These are phyloP conservation scores for Reticulascus tulasneorum DNA, from an alignment of 2,329 filamentous ascomycete species.

Conservation along the genomic window DNA sequence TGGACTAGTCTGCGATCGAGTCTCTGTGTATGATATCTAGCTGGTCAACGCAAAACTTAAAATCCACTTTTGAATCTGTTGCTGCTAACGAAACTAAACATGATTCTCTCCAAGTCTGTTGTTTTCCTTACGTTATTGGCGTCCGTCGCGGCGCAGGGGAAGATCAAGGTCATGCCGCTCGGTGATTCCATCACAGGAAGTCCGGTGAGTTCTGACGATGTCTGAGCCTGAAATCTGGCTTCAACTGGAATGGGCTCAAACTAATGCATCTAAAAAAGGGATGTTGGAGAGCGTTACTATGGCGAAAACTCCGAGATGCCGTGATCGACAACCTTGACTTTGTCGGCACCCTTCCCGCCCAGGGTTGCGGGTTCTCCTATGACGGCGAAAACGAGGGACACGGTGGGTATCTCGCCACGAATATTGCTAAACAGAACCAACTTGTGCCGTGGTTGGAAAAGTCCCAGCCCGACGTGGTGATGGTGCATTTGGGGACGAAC, in stretches of 20 bases:
- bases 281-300: slow-evolving; percentile 30
- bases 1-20: too few species aligned
- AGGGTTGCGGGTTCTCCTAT: slow-evolving; percentile 31
- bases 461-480: slow-evolving; percentile 36
- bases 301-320: slow-evolving; percentile 23
- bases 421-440: slow-evolving; percentile 31
- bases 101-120: neutral
- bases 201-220: slow-evolving; percentile 11
- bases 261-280: slow-evolving; percentile 10
- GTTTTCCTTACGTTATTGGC: neutral
- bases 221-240: slow-evolving; percentile 1
- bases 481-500: slow-evolving; percentile 42
- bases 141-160: neutral
- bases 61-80: too few species aligned
- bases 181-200: slow-evolving; percentile 23
- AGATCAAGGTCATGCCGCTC: slow-evolving; percentile 18
- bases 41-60: too few species aligned
- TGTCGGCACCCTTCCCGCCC: slow-evolving; percentile 27
- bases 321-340: slow-evolving; percentile 28
- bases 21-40: too few species aligned
- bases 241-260: neutral
- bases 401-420: slow-evolving; percentile 33
- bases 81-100: too few species aligned
- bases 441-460: slow-evolving; percentile 33
- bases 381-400: slow-evolving; percentile 42